Evolutionary conservation across 306 rosid genomes (phyloP).

Genomic region (Crotalaria pallida): DNA sequence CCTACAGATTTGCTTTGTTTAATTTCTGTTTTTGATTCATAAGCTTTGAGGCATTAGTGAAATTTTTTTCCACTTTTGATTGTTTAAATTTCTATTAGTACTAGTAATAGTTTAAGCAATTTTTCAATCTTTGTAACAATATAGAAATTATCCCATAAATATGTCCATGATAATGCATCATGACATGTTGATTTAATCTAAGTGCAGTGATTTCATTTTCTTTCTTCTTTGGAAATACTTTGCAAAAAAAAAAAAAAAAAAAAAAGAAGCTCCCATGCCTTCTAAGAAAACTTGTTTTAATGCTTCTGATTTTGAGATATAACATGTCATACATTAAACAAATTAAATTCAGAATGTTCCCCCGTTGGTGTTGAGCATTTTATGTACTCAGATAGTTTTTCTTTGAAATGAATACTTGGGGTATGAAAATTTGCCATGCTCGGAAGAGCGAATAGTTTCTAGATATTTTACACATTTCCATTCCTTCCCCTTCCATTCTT

Average conservation of each 20-base stretch:
- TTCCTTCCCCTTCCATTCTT: neutral
- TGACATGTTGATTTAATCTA: neutral
- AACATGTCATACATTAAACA: neutral
- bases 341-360: neutral
- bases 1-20: neutral
- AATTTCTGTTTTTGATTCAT: neutral
- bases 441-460: neutral
- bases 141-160: neutral
- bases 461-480: neutral
- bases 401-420: neutral
- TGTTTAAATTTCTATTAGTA: neutral
- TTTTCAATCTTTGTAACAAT: neutral
- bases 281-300: neutral
- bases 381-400: neutral
- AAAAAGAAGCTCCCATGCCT: neutral
- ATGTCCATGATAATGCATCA: neutral
- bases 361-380: neutral
- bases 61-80: neutral
- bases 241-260: neutral
- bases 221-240: neutral
- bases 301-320: neutral
- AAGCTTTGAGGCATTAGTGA: neutral
- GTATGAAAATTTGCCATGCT: neutral
- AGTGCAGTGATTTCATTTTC: neutral
- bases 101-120: neutral